phyloP scores from a whole-genome alignment of 345 rosid genomes.

The Salix exigua region DNA sequence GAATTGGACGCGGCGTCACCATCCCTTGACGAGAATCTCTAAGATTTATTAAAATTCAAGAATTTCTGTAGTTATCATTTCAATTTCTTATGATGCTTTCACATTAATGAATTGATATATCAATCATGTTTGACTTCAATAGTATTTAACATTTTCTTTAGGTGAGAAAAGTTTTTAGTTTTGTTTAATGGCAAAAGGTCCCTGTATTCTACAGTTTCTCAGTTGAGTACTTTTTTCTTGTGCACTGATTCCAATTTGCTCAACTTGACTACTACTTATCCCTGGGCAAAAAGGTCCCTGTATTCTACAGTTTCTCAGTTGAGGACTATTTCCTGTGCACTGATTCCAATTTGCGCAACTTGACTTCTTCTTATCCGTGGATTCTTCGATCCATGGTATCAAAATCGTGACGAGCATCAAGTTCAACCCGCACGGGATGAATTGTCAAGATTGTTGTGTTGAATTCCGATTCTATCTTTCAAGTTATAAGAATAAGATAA shows the following conservation, averaged over 20 bases:
- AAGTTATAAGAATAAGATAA: no score
- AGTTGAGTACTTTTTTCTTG: no score
- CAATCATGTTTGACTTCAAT: no score
- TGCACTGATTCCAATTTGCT: no score
- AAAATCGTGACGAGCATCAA: neutral
- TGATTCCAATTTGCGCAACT: neutral
- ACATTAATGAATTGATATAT: no score
- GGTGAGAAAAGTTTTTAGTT: neutral
- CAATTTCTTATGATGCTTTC: neutral
- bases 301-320: neutral
- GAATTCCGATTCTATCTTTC: no score
- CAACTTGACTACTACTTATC: no score
- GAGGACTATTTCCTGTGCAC: no score
- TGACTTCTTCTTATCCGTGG: accelerated
- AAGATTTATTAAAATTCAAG: neutral
- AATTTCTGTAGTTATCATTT: neutral
- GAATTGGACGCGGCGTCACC: neutral
- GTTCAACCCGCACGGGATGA: neutral
- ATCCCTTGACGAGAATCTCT: neutral
- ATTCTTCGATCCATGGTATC: no score
- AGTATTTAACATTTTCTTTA: neutral
- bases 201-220: neutral
- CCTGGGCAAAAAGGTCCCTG: neutral
- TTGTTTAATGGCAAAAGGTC: neutral
- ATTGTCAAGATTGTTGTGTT: neutral